Base-by-base conservation (phyloP, 2,329 filamentous ascomycete species). In the Aspergillus niger region DNA sequence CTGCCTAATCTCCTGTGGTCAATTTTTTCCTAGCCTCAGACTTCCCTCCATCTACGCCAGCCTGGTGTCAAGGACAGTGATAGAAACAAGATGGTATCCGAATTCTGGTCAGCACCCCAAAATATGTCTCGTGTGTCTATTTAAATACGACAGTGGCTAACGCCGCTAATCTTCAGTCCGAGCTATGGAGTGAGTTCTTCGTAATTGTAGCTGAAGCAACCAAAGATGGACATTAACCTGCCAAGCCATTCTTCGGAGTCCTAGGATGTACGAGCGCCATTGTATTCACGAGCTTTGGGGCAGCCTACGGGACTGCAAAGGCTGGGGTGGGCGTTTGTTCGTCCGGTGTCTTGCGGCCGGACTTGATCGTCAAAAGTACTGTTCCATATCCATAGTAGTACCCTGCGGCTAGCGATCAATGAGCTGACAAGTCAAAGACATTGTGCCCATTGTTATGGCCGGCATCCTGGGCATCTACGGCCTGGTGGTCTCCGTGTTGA, bases 401-500 rank as follows among this genome's bases (percentile, higher is more conserved):
- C 15, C 17, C 11, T 6, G 39, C 39, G 3, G 4, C 17, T 43
- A 43, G 39, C 7, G n/a, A 20, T 41, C n/a, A 3, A 41, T 20
- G 39, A 20, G 17, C 39, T 43, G 8, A 43, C 17, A 20, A 3
- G 39, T 55, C 49, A 6, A 69, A 98, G 94, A 97, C 86, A 97
- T 98, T 80, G 94, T 98, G 67, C 94, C 94, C 78, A 94, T 98
- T 81, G 96, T 99, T 88, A 99, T 99, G 95, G 95, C 95, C 85
- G 95, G 95, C 98, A 99, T 99, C 82, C 97, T 99, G 82, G 95
- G 92, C 90, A 98, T 99, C 80, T 99, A 94, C 83, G 91, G 91
- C 73, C 86, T 95, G 67, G 91, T 95, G 80, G 91, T 94, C 62
- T 93, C 91, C 15, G 91, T 95, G 77, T 82, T 95, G 74, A 92